phyloP scores from a whole-genome alignment of 2,329 filamentous ascomycete species.

The Ceratocystis papillata region DNA sequence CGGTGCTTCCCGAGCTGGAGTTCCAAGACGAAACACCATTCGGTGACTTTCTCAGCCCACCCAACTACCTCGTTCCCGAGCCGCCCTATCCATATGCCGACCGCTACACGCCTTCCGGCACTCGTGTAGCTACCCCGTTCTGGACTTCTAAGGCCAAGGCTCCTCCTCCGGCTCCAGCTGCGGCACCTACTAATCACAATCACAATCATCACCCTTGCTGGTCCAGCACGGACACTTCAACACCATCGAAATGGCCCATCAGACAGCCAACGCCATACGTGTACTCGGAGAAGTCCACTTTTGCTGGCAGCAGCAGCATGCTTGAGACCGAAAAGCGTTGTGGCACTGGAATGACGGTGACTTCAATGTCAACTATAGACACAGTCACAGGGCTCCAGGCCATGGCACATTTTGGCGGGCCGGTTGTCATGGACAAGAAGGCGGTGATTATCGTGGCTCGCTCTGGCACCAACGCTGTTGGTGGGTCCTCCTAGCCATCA shows the following conservation, averaged over 20 bases:
- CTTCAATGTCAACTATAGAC: background rate
- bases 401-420: constrained; percentile 4
- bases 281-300: background rate
- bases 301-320: background rate
- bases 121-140: constrained; percentile 5
- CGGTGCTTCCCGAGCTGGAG: constrained; percentile 7
- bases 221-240: background rate
- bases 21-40: constrained; percentile 2
- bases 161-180: background rate
- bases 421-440: constrained; percentile 14
- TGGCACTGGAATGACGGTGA: background rate
- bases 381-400: constrained; percentile 1
- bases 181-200: background rate
- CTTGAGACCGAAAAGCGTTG: background rate
- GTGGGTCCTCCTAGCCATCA: background rate
- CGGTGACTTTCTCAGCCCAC: constrained; percentile 2
- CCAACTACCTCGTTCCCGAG: background rate
- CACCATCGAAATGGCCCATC: background rate
- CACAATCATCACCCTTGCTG: background rate
- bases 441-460: constrained; percentile 18
- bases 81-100: constrained; percentile 4
- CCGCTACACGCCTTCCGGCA: constrained; percentile 1
- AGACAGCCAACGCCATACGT: background rate
- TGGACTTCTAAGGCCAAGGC: constrained; percentile 3
- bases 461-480: constrained; percentile 20